Conservation (phyloP, 2,329 filamentous ascomycete species). For the Dactylonectria estremocensis region DNA sequence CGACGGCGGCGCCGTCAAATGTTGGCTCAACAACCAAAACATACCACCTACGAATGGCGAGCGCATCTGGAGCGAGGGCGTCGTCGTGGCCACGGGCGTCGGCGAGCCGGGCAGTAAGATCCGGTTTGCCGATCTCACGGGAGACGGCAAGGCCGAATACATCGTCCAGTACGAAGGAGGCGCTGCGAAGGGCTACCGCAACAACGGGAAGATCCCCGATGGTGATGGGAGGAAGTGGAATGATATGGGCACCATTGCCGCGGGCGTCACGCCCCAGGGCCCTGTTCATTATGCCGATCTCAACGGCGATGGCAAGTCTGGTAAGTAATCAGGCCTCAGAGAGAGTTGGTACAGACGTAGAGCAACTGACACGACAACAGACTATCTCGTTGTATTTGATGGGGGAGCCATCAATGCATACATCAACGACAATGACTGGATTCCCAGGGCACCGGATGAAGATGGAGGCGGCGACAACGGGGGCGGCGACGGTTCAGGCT, state of each 20-base stretch:
- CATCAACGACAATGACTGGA: constrained; percentile 28
- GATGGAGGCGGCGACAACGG: background rate
- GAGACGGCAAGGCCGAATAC: constrained; percentile 30
- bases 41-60: constrained; percentile 17
- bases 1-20: constrained; percentile 29
- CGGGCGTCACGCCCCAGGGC: constrained; percentile 26
- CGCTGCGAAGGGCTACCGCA: constrained; percentile 23
- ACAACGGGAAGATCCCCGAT: constrained; percentile 19
- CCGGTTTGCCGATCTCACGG: constrained; percentile 29
- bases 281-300: constrained; percentile 36
- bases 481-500: background rate
- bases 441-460: background rate
- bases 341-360: no score
- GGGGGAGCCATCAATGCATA: constrained; percentile 33
- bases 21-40: constrained; percentile 30
- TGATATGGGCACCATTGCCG: constrained; percentile 28
- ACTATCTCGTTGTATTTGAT: constrained; percentile 32
- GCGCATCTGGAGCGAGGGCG: constrained; percentile 35
- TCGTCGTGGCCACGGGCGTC: constrained; percentile 15
- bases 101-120: constrained; percentile 29
- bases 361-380: background rate
- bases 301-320: constrained; percentile 33
- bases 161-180: constrained; percentile 36
- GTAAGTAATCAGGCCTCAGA: no score
- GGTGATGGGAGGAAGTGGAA: constrained; percentile 28